Evolutionary conservation across 257 asterid species (phyloP).

Genomic region (Solanum tacnaense): DNA sequence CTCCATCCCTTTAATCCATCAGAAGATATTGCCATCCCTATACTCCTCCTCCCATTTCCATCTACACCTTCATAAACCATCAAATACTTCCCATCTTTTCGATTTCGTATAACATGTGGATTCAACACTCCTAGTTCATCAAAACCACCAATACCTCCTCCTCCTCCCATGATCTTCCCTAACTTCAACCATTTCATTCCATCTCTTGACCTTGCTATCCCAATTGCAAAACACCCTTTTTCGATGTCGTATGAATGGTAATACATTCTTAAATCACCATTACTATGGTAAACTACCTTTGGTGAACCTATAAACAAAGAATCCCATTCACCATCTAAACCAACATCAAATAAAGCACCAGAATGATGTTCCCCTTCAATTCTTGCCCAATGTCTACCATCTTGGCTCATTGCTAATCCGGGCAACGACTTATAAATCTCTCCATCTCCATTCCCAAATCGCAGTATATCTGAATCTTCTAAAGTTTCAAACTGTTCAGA

Average conservation of each 20-base stretch:
- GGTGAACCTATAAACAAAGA: constrained; percentile 69
- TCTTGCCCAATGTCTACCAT: constrained; percentile 92
- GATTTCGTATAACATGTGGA: constrained; percentile 42
- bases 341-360: constrained; percentile 74
- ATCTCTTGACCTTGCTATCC: constrained; percentile 80
- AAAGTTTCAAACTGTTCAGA: constrained; percentile 21
- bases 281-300: constrained; percentile 54
- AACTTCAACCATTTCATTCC: constrained; percentile 81
- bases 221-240: constrained; percentile 31
- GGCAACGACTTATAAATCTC: constrained; percentile 52
- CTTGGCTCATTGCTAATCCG: constrained; percentile 92
- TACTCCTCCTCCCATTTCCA: constrained; percentile 34
- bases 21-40: constrained; percentile 50
- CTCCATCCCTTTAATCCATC: constrained; percentile 81
- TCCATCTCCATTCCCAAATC: background rate
- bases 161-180: constrained; percentile 54
- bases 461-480: constrained; percentile 8
- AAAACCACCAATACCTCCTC: constrained; percentile 33
- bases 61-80: constrained; percentile 82
- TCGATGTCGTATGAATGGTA: constrained; percentile 58
- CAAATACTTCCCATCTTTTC: constrained; percentile 54
- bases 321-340: constrained; percentile 72
- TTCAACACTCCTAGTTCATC: constrained; percentile 53
- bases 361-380: constrained; percentile 91
- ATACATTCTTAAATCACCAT: constrained; percentile 76